Evolutionary conservation across 495 filamentous ascomycete genomes (phyloP).

Genomic region (Cercophora scortea): DNA sequence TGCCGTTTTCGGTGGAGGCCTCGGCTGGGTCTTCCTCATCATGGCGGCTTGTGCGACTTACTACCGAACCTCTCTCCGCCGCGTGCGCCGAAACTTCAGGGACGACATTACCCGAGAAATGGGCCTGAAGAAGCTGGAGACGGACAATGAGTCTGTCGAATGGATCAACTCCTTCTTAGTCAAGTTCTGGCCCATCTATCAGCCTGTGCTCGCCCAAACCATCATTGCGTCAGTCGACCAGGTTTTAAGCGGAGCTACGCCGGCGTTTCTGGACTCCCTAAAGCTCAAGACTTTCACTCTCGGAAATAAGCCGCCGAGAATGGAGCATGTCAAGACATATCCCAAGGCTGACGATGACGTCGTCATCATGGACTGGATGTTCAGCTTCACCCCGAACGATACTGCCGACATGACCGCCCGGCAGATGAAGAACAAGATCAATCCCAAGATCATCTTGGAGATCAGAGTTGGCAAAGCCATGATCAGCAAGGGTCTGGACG

Average conservation of each 20-base stretch:
- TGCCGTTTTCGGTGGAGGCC: slow-evolving; percentile 79
- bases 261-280: slow-evolving; percentile 87
- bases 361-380: slow-evolving; percentile 99
- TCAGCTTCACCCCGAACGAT: slow-evolving; percentile 97
- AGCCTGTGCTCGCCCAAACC: slow-evolving; percentile 83
- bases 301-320: slow-evolving; percentile 85
- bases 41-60: slow-evolving; percentile 92
- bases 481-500: slow-evolving; percentile 90
- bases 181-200: slow-evolving; percentile 99
- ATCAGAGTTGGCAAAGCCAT: slow-evolving; percentile 89
- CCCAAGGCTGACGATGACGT: slow-evolving; percentile 92
- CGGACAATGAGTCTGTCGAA: slow-evolving; percentile 86
- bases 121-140: slow-evolving; percentile 80
- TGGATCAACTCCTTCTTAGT: slow-evolving; percentile 99
- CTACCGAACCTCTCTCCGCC: slow-evolving; percentile 90
- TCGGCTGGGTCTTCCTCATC: slow-evolving; percentile 86
- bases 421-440: slow-evolving; percentile 89
- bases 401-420: slow-evolving; percentile 80
- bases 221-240: slow-evolving; percentile 92
- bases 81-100: slow-evolving; percentile 90
- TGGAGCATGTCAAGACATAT: slow-evolving; percentile 98
- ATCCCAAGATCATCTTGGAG: slow-evolving; percentile 93
- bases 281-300: slow-evolving; percentile 86
- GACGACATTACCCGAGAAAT: slow-evolving; percentile 93
- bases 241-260: slow-evolving; percentile 84